These are phyloP conservation scores for Fusarium metavorans DNA, from an alignment of 2,329 filamentous ascomycete species.

Conservation along the genomic window DNA sequence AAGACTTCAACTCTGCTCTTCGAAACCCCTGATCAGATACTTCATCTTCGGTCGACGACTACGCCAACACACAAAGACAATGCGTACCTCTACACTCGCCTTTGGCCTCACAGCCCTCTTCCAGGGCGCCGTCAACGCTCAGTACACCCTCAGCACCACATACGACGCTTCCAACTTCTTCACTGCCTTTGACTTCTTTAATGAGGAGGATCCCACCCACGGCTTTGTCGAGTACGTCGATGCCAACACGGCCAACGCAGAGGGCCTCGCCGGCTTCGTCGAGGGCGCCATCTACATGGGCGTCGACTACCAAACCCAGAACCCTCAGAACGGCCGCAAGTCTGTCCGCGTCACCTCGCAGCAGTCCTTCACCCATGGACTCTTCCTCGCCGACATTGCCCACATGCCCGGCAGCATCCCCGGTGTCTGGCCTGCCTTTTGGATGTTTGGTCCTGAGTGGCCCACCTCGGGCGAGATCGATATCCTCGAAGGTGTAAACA, in stretches of 20 bases:
- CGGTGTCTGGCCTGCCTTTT: conserved; percentile 83
- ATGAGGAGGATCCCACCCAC: conserved; percentile 73
- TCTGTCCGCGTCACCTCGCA: conserved; percentile 79
- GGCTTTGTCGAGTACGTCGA: conserved; percentile 80
- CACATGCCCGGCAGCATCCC: conserved; percentile 82
- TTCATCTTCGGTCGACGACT: neutral
- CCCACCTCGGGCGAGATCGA: conserved; percentile 80
- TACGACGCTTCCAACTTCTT: conserved; percentile 69
- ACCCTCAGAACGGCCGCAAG: conserved; percentile 69
- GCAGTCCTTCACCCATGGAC: conserved; percentile 73
- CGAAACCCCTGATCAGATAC: neutral
- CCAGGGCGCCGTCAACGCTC: conserved; percentile 41
- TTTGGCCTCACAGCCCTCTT: conserved; percentile 48
- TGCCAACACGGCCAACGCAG: conserved; percentile 66
- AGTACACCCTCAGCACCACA: conserved; percentile 60
- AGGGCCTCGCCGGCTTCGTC: conserved; percentile 68
- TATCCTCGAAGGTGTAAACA: conserved; percentile 83
- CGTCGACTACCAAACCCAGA: conserved; percentile 71
- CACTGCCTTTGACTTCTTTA: conserved; percentile 67
- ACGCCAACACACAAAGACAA: conserved; percentile 6
- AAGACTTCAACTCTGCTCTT: conserved; percentile 1
- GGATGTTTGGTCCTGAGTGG: conserved; percentile 77
- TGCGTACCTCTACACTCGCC: conserved; percentile 40
- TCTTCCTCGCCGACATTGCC: conserved; percentile 78
- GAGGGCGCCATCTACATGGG: conserved; percentile 74